phyloP scores from a whole-genome alignment of 1,284 basidiomycete genomes.

The Apiotrichum akiyoshidainum region DNA sequence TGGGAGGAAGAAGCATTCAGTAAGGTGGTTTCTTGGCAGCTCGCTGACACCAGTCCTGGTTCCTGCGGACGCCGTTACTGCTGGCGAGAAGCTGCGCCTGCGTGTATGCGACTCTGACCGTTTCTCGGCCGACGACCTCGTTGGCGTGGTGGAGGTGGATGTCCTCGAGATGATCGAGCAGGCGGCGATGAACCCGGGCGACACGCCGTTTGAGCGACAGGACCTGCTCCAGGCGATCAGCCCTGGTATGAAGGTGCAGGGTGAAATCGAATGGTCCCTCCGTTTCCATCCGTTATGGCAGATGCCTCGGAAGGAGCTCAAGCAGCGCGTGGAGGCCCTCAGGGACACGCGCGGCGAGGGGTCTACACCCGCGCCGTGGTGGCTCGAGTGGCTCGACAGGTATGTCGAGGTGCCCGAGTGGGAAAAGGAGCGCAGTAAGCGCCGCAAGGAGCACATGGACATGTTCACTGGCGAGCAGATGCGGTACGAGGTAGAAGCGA shows the following conservation, averaged over 20 bases:
- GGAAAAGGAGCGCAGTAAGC: slow-evolving; percentile 38
- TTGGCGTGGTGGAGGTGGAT: slow-evolving; percentile 51
- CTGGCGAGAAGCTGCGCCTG: slow-evolving; percentile 45
- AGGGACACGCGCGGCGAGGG: slow-evolving; percentile 10
- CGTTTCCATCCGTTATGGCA: slow-evolving; percentile 47
- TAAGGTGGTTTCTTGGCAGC: neutral
- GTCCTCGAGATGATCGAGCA: slow-evolving; percentile 47
- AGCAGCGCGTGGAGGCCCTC: slow-evolving; percentile 17
- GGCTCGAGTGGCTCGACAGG: slow-evolving; percentile 33
- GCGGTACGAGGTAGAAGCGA: slow-evolving; percentile 48
- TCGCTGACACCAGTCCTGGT: slow-evolving; percentile 38
- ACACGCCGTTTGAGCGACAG: slow-evolving; percentile 30
- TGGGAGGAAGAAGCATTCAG: slow-evolving; percentile 49
- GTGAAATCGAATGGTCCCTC: slow-evolving; percentile 43
- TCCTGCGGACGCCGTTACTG: slow-evolving; percentile 40
- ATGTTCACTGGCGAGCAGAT: slow-evolving; percentile 48
- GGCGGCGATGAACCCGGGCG: slow-evolving; percentile 17
- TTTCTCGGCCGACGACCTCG: slow-evolving; percentile 52
- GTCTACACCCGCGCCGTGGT: slow-evolving; percentile 27
- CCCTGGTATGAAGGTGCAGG: slow-evolving; percentile 39
- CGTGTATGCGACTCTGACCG: slow-evolving; percentile 51
- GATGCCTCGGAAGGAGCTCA: slow-evolving; percentile 35
- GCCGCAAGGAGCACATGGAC: slow-evolving; percentile 41
- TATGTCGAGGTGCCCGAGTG: slow-evolving; percentile 36
- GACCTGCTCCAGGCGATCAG: slow-evolving; percentile 33